Conservation (phyloP, 164 flowering plant species). For the Amborella trichopoda region DNA sequence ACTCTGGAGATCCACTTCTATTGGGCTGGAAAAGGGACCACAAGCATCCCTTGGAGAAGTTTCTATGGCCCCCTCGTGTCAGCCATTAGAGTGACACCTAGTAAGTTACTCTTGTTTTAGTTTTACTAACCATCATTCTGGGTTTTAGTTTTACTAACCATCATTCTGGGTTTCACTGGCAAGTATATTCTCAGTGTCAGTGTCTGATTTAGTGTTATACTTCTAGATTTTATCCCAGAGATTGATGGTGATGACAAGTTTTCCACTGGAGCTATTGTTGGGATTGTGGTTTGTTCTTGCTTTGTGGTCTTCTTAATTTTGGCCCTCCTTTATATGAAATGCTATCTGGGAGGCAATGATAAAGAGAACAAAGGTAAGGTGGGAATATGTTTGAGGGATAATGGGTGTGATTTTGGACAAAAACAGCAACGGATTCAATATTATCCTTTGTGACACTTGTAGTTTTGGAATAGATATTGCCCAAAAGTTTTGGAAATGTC, state of each 20-base stretch:
- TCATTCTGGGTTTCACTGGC: no score
- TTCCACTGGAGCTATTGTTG: conserved; percentile 11
- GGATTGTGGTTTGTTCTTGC: conserved; percentile 18
- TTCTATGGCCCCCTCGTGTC: conserved; percentile 16
- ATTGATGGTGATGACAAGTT: conserved; percentile 13
- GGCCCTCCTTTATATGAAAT: conserved; percentile 29
- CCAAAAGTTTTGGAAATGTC: no score
- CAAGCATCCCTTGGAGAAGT: conserved; percentile 5
- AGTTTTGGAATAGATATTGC: no score
- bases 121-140: no score
- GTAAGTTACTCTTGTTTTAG: background rate
- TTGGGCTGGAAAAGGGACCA: conserved; percentile 17
- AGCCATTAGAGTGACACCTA: conserved; percentile 9
- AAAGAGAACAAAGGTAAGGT: conserved; percentile 43
- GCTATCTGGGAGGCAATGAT: conserved; percentile 37
- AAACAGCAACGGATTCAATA: no score
- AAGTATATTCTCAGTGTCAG: background rate
- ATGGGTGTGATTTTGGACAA: no score
- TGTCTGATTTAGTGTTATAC: background rate
- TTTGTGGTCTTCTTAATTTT: conserved; percentile 23
- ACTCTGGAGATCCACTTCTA: conserved; percentile 11
- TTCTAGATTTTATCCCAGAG: conserved; percentile 38
- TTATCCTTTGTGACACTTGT: no score
- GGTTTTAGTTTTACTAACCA: no score
- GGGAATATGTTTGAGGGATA: no score